Evolutionary conservation across 495 filamentous ascomycete genomes (phyloP).

Genomic region (Cryomyces minteri): DNA sequence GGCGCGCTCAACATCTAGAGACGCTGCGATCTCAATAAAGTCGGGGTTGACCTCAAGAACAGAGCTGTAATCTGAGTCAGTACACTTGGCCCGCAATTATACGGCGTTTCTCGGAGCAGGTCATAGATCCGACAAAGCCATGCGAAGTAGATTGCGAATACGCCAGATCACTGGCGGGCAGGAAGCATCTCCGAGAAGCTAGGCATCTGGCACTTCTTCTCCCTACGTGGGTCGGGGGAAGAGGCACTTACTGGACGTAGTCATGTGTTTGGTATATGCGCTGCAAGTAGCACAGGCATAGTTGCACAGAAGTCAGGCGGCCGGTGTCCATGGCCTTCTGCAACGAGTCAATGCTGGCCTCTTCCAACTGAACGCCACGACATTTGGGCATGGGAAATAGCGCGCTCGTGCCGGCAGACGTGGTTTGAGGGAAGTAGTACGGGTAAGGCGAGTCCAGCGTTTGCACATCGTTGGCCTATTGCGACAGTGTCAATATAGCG

Average conservation of each 20-base stretch:
- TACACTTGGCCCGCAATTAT: not conserved
- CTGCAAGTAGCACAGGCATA: conserved; percentile 33
- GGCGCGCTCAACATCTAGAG: conserved; percentile 38
- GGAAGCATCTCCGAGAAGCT: too few species aligned
- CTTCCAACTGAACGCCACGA: conserved; percentile 41
- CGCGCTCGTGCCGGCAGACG: conserved; percentile 13
- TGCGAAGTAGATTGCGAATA: too few species aligned
- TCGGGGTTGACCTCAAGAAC: conserved; percentile 46
- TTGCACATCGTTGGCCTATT: not conserved
- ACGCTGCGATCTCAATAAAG: conserved; percentile 33
- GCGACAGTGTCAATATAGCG: not conserved
- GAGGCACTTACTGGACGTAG: conserved; percentile 34
- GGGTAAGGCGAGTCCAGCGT: conserved; percentile 16
- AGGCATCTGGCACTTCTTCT: too few species aligned
- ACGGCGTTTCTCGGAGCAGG: too few species aligned
- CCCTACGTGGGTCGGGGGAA: not conserved
- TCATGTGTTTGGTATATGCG: conserved; percentile 33
- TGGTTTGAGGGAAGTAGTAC: conserved; percentile 25
- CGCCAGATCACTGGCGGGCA: too few species aligned
- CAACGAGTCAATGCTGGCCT: conserved; percentile 38
- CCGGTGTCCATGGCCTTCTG: conserved; percentile 25
- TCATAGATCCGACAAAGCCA: too few species aligned
- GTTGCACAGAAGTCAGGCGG: conserved; percentile 27
- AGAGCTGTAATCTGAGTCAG: conserved; percentile 18
- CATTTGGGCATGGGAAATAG: conserved; percentile 43